Percentiles rank a stretch among this genome's conserved stretches.
These are phyloP conservation scores for Lactifluus volemus DNA, from an alignment of 768 basidiomycete genomes.

Conservation along the genomic window DNA sequence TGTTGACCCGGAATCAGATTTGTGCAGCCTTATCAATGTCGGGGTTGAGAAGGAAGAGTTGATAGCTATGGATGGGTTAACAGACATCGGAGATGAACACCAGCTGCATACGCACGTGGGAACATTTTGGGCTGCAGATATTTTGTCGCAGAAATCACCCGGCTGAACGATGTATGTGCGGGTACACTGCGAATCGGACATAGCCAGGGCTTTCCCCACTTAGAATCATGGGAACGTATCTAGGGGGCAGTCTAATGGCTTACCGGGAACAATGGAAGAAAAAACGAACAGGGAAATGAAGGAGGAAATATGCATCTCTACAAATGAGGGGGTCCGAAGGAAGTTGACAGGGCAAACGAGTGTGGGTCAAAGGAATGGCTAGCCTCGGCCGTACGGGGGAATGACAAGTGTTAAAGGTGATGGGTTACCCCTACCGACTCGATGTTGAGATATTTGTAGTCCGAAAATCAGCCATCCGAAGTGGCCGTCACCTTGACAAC, in stretches of 20 bases:
- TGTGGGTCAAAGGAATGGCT: conserved; percentile 5
- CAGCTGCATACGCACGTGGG: conserved; percentile 44
- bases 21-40: conserved; percentile 39
- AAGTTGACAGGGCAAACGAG: not conserved
- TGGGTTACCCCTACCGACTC: not conserved
- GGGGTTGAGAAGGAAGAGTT: conserved; percentile 58
- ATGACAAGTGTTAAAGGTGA: not conserved
- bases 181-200: conserved; percentile 32
- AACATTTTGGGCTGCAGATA: conserved; percentile 51
- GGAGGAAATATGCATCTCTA: not conserved
- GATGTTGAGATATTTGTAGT: not conserved
- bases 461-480: too few species aligned
- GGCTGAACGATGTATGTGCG: conserved; percentile 48
- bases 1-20: conserved; percentile 44
- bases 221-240: not conserved
- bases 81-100: not conserved
- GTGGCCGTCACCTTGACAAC: not conserved
- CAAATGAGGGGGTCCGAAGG: not conserved
- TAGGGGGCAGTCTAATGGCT: not conserved
- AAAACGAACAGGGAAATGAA: not conserved
- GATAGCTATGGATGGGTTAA: conserved; percentile 42
- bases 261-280: not conserved
- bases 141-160: conserved; percentile 59
- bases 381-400: not conserved
- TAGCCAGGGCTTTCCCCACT: not conserved